Evolutionary conservation across 2,329 filamentous ascomycete genomes (phyloP), one percentile per base, ranked within the genome.

Genomic region (Zymoseptoria passerinii): DNA sequence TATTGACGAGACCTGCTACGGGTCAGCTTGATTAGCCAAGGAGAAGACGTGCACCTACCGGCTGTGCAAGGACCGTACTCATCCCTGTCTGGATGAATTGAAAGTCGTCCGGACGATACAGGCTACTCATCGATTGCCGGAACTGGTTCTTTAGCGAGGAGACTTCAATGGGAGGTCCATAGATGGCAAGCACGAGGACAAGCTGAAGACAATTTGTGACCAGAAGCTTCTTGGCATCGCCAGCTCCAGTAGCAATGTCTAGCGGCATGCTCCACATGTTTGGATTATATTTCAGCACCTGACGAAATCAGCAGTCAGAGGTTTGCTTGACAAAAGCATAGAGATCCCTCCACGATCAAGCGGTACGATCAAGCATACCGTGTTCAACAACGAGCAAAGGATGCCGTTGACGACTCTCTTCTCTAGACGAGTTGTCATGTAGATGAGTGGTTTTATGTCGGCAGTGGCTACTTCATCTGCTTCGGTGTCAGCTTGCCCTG

Each of bases 281-380:
- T 23, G 92, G 91, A 66, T 97, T 97, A 74, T 96, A 97, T 72
- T 97, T 96, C 63, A 97, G 81, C 0, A 92, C 90, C 87, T 94
- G 56, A 54, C 49, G 28, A 50, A 49, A 52, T 59, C 48, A 61
- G 60, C 44, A 51, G 13, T 54, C 52, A 19, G 23, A 23, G 4
- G 2, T 23, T 23, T 23, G 23, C 23, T 23, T 23, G 23, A 23
- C 23, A 23, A 23, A 23, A 23, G 18, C 18, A 56, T 18, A 2
- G 18, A 2, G 20, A 16, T 18, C 28, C 28, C 48, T 48, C 23
- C 9, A 28, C 55, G 35, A 1, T 58, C 18, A 13, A 40, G 53
- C 48, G 1, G 13, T 16, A 16, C 7, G 35, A 16, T 44, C 35
- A 28, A 6, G 78, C 86, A 67, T 79, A 92, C 90, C 20, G 94